A percentile compares a stretch with the other conserved stretches of the same genome.
Evolutionary conservation across 140 eudicot genomes (phyloP).

Genomic region (Erigeron philadelphicus): DNA sequence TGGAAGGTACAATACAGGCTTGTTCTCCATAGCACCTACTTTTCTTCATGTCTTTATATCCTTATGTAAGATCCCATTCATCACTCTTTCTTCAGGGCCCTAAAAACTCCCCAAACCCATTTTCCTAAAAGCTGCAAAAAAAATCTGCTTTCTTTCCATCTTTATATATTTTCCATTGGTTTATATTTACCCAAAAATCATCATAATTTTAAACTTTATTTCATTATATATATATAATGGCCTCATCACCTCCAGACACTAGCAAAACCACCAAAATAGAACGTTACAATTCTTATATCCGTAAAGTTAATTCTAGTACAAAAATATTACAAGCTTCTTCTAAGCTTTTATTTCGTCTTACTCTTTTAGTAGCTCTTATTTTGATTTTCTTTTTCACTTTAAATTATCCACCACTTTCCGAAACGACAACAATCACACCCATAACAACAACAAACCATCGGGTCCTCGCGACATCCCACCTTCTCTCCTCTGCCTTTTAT

Average conservation of each 20-base stretch:
- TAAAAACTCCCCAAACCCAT: too few species aligned
- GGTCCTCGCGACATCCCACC: constrained; percentile 44
- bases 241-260: constrained; percentile 40
- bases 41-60: too few species aligned
- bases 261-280: constrained; percentile 76
- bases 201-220: neutral
- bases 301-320: constrained; percentile 53
- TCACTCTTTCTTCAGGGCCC: too few species aligned
- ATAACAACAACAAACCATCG: constrained; percentile 25
- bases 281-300: constrained; percentile 66
- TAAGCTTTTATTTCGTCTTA: constrained; percentile 69
- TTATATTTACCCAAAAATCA: neutral
- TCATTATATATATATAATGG: neutral
- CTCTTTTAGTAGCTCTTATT: constrained; percentile 54
- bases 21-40: too few species aligned
- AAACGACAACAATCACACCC: neutral
- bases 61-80: too few species aligned
- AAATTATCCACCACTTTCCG: constrained; percentile 55
- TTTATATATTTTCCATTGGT: too few species aligned
- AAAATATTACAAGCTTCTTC: constrained; percentile 74
- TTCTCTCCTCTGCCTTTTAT: constrained; percentile 58
- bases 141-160: too few species aligned
- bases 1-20: too few species aligned
- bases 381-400: constrained; percentile 64
- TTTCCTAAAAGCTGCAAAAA: too few species aligned